These are phyloP conservation scores for Panus rudis DNA, from an alignment of 768 basidiomycete genomes.

Conservation along the genomic window DNA sequence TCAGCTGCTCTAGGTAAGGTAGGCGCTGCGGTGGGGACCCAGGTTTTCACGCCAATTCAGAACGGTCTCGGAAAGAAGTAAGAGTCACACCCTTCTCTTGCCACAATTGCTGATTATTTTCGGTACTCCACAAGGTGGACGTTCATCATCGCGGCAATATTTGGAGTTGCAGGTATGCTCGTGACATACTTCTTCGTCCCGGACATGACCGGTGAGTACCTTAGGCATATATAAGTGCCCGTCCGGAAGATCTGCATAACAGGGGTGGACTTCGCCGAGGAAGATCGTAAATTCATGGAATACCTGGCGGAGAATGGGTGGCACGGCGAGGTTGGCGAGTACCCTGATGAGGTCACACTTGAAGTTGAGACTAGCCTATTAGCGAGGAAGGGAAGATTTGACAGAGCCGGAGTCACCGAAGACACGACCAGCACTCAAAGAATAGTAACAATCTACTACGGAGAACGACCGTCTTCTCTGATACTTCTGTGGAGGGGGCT, in stretches of 20 bases:
- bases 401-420: too few relatives aligned
- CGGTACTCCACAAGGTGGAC: constrained; percentile 50
- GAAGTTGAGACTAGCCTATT: too few relatives aligned
- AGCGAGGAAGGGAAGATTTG: too few relatives aligned
- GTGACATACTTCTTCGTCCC: constrained; percentile 65
- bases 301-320: constrained; percentile 61
- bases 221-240: too few relatives aligned
- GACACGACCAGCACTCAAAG: too few relatives aligned
- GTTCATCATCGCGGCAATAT: constrained; percentile 64
- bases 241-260: not conserved
- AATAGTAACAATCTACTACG: too few relatives aligned
- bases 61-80: constrained; percentile 58
- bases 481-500: too few relatives aligned
- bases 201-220: constrained; percentile 53
- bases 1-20: constrained; percentile 64
- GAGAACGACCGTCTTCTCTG: too few relatives aligned
- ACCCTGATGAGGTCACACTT: constrained; percentile 31
- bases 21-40: constrained; percentile 64
- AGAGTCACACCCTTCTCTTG: too few relatives aligned
- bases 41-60: constrained; percentile 65
- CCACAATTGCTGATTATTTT: not conserved
- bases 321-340: constrained; percentile 57
- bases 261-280: constrained; percentile 54
- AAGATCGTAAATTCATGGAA: constrained; percentile 54
- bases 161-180: constrained; percentile 53